A percentile compares a stretch with the other conserved stretches of the same genome.
phyloP scores from a whole-genome alignment of 306 rosid species.

The Pueraria montana region DNA sequence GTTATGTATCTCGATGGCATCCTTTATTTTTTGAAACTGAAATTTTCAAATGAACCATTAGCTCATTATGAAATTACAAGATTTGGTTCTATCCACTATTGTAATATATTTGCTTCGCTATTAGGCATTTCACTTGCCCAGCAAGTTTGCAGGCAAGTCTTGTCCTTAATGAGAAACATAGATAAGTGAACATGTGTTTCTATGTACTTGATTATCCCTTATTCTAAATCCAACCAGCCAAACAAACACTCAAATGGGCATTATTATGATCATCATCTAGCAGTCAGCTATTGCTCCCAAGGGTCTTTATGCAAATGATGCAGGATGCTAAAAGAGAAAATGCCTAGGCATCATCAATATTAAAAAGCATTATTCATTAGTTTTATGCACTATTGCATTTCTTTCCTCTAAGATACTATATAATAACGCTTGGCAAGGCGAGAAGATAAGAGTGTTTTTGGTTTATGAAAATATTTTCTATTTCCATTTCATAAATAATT shows the following conservation, averaged over 20 bases:
- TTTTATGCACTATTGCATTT: not conserved
- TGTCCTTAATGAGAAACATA: not conserved
- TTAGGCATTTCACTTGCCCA: not conserved
- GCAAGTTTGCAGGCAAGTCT: constrained; percentile 10
- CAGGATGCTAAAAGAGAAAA: not conserved
- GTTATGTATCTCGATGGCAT: constrained; percentile 85
- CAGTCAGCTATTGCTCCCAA: not conserved
- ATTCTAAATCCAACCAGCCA: constrained; percentile 3
- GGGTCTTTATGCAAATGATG: not conserved
- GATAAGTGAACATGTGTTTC: constrained; percentile 1
- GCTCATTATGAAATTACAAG: constrained; percentile 19
- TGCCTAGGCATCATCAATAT: not conserved
- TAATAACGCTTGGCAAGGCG: constrained; percentile 20
- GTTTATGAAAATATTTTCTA: not conserved
- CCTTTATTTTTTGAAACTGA: constrained; percentile 98
- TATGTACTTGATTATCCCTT: constrained; percentile 7
- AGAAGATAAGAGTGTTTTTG: not conserved
- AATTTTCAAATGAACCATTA: constrained; percentile 43
- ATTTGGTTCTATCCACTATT: not conserved
- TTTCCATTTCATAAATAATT: not conserved
- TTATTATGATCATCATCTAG: constrained; percentile 2
- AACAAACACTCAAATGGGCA: not conserved
- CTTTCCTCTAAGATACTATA: not conserved
- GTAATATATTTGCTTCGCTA: constrained; percentile 30
- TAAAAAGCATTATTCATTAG: not conserved